Percentiles rank a stretch among this genome's conserved stretches.
Conservation (phyloP, 73 alveolate genomes). For the Uronychia binucleata region DNA sequence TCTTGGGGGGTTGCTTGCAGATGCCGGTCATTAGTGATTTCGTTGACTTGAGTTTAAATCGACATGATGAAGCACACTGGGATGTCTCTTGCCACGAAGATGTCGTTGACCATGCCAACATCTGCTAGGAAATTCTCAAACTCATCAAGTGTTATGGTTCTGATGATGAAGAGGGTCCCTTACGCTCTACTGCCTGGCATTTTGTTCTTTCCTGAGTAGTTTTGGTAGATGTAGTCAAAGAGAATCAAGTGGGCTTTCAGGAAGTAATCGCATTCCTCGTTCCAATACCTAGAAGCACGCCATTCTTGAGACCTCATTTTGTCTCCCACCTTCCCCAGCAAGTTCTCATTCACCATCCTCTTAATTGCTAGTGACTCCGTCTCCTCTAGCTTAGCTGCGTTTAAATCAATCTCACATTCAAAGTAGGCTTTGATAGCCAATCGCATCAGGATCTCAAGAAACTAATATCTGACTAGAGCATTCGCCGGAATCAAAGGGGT, state of each 20-base stretch:
- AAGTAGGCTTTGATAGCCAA: constrained; percentile 33
- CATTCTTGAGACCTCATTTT: constrained; percentile 37
- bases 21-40: constrained; percentile 73
- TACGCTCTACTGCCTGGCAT: constrained; percentile 26
- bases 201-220: constrained; percentile 65
- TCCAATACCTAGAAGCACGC: constrained; percentile 76
- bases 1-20: constrained; percentile 74
- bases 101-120: constrained; percentile 62
- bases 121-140: constrained; percentile 61
- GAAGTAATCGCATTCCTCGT: constrained; percentile 81
- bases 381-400: background rate
- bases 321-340: background rate
- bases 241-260: constrained; percentile 76
- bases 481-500: constrained; percentile 55
- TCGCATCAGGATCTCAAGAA: constrained; percentile 11
- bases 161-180: constrained; percentile 35
- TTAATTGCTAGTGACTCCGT: constrained; percentile 29
- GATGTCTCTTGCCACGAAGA: constrained; percentile 80
- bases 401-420: too few species aligned
- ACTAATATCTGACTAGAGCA: constrained; percentile 61
- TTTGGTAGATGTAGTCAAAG: constrained; percentile 68
- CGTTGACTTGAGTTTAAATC: constrained; percentile 73
- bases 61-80: constrained; percentile 68
- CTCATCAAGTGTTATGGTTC: constrained; percentile 51
- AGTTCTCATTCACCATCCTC: constrained; percentile 11